Base-by-base conservation (phyloP, 495 filamentous ascomycete species). In the Xanthoparmelia taractica region DNA sequence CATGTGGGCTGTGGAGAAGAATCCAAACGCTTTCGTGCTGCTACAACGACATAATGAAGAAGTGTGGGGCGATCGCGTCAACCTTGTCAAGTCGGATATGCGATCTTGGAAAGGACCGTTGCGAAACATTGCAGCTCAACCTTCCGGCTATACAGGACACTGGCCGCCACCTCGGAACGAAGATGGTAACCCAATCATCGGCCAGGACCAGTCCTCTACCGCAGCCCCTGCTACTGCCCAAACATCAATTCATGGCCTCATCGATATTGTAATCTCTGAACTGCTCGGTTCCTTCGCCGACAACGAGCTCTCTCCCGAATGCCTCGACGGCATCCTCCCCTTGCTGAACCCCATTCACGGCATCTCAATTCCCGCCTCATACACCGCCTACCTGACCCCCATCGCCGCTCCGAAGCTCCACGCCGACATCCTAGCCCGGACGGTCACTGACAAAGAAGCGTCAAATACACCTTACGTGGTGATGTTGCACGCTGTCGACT, bases 1-100 rank as follows among this genome's bases (percentile, higher is more conserved):
- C 52, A 77, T 96, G 25, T 96, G 90, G 86, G 95, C 90, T 0
- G 82, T 99, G 6, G 94, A 99, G 76, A 99, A 99, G 81, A 99
- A 99, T 69, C 93, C 90, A 2, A 97, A 97, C 73, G 94, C 94
- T 5, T 96, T 90, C 70, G 91, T 99, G 50, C 83, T 96, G 60
- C 82, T 99, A 20, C 85, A 96, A 57, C 80, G 87, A 23, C 89
- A 94, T 65, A 99, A 99, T 70, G 81, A 86, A 68, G 76, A 76
- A 2, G 80, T 82, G 47, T 99, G 94, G 94, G 77, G 74, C 58
- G 82, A 83, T 27, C 79, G 80, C 33, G 94, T 95, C 6, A 90
- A 81, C 0, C 81, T 99, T 11, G 88, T 97, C 45, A 93, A 96
- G 72, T 96, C 92, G 4, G 94, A 99, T 73, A 99, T 99, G 94